Evolutionary conservation across 352 stramenopile species (phyloP).

Genomic region (Thalassiosira livingstoniorum): DNA sequence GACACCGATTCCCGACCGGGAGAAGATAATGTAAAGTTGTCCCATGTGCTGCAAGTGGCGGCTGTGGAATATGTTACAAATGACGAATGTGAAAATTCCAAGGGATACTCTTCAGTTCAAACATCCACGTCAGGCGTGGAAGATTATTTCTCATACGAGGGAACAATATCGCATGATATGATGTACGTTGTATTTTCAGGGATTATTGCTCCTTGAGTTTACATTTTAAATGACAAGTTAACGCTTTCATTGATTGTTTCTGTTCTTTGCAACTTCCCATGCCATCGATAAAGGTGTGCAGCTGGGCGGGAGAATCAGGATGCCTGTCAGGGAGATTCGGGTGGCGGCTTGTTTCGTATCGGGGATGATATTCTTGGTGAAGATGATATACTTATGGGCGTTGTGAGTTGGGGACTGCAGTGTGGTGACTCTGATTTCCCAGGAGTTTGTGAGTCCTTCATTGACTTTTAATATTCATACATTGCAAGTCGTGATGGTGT

Average conservation of each 20-base stretch:
- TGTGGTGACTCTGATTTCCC: slow-evolving; percentile 47
- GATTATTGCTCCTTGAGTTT: no score
- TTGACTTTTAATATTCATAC: no score
- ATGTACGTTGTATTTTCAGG: no score
- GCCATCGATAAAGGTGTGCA: no score
- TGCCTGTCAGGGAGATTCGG: slow-evolving; percentile 58
- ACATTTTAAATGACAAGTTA: no score
- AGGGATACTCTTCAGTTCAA: slow-evolving; percentile 40
- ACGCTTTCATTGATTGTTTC: no score
- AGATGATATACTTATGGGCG: slow-evolving; percentile 47
- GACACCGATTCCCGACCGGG: slow-evolving; percentile 43
- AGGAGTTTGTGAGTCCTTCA: slow-evolving; percentile 21
- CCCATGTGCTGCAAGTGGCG: slow-evolving; percentile 22
- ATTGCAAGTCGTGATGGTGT: no score
- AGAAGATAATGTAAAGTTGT: slow-evolving; percentile 11
- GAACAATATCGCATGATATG: slow-evolving; percentile 53
- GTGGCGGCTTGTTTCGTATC: slow-evolving; percentile 40
- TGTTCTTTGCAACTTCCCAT: no score
- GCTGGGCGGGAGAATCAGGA: slow-evolving; percentile 22
- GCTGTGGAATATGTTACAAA: slow-evolving; percentile 56
- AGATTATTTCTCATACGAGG: slow-evolving; percentile 51
- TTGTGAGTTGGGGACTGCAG: slow-evolving; percentile 49
- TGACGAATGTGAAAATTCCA: slow-evolving; percentile 45
- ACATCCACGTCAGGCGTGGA: not conserved
- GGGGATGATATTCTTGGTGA: slow-evolving; percentile 9